Evolutionary conservation across 1,284 basidiomycete species (phyloP).

Genomic region (Acaromyces ingoldii): DNA sequence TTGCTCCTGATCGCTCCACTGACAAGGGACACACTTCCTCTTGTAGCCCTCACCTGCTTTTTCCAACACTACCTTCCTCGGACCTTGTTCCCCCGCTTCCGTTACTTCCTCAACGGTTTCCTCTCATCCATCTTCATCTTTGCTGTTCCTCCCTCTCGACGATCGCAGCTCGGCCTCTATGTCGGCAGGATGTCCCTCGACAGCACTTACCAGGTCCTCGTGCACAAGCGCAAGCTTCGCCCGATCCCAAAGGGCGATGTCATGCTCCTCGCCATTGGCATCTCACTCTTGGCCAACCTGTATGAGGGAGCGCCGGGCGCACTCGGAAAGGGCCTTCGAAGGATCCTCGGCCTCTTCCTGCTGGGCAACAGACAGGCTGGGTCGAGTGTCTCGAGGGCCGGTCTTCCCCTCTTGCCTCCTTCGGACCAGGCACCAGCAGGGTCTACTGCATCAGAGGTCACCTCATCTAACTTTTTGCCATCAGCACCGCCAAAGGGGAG

Average conservation of each 20-base stretch:
- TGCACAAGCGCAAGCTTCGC: slow-evolving; percentile 18
- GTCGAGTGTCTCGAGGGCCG: neutral
- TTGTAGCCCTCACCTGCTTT: slow-evolving; percentile 24
- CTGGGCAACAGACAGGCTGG: neutral
- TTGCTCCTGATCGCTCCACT: neutral
- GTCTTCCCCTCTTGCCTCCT: slow-evolving; percentile 1
- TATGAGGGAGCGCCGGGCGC: slow-evolving; percentile 25
- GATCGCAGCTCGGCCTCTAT: slow-evolving; percentile 27
- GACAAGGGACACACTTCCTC: neutral
- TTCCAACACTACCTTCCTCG: slow-evolving; percentile 40
- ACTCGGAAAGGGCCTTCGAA: slow-evolving; percentile 10
- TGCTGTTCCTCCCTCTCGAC: slow-evolving; percentile 21
- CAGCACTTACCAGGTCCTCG: slow-evolving; percentile 17
- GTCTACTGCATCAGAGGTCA: no score
- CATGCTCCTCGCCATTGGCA: slow-evolving; percentile 21
- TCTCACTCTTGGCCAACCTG: slow-evolving; percentile 22
- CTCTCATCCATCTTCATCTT: slow-evolving; percentile 33
- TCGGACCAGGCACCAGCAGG: no score
- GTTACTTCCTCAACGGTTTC: slow-evolving; percentile 42
- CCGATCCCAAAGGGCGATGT: slow-evolving; percentile 18
- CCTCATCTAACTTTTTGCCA: no score
- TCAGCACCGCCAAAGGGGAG: no score
- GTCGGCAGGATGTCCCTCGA: slow-evolving; percentile 8
- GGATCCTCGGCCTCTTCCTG: slow-evolving; percentile 8
- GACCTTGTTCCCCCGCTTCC: slow-evolving; percentile 20